A percentile compares a stretch with the other conserved stretches of the same genome.
Evolutionary conservation across 78 protist genomes (phyloP).

Genomic region (Monosiga brevicollis): DNA sequence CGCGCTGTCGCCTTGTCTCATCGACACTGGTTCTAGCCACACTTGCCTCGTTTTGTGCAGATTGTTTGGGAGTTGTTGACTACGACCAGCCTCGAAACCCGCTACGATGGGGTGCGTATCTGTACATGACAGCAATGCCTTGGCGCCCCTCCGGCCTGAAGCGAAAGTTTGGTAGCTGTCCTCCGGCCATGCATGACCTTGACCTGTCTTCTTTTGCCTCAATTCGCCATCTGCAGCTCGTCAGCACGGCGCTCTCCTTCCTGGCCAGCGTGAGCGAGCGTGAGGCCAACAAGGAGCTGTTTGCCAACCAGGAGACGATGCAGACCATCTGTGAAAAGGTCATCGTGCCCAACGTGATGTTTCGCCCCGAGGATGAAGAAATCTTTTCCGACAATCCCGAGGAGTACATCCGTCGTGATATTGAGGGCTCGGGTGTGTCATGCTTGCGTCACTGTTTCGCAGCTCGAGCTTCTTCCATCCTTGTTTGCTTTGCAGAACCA

Average conservation of each 20-base stretch:
- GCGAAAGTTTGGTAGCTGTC: no score
- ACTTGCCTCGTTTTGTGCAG: conserved; percentile 20
- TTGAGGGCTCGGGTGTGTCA: conserved; percentile 63
- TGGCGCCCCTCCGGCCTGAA: no score
- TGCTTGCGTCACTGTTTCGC: no score
- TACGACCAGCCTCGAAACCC: neutral
- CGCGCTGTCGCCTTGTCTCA: no score
- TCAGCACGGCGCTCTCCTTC: conserved; percentile 34
- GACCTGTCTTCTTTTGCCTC: no score
- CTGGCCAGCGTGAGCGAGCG: conserved; percentile 40
- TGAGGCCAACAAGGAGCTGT: conserved; percentile 18
- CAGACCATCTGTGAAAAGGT: conserved; percentile 46
- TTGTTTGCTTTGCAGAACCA: no score
- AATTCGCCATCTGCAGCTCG: conserved; percentile 42
- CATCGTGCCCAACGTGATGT: conserved; percentile 47
- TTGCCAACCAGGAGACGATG: conserved; percentile 27
- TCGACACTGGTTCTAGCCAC: neutral
- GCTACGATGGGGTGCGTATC: conserved; percentile 7
- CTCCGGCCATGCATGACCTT: no score
- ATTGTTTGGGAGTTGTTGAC: conserved; percentile 12
- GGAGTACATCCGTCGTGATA: conserved; percentile 65
- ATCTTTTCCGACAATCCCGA: conserved; percentile 42
- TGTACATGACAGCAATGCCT: neutral
- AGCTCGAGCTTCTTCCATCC: no score
- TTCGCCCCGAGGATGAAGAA: conserved; percentile 52